phyloP scores from a whole-genome alignment of 176 grass and related monocot species.

The Oropetium thomaeum region DNA sequence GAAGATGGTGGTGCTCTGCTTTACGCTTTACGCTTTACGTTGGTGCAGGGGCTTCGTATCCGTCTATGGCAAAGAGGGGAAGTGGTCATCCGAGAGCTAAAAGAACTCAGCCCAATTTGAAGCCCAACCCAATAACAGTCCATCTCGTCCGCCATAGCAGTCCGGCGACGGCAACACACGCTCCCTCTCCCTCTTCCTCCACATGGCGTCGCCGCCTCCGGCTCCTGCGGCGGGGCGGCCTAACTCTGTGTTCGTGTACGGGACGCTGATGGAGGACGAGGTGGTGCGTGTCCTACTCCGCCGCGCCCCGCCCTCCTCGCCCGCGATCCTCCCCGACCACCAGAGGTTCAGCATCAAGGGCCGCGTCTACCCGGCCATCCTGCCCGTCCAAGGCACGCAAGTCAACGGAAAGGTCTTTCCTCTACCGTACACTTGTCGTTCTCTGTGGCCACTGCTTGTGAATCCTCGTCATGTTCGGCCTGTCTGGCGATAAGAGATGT shows the following conservation, averaged over 20 bases:
- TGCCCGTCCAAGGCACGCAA: slow-evolving; percentile 43
- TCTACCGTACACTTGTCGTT: background rate
- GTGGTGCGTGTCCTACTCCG: slow-evolving; percentile 61
- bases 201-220: slow-evolving; percentile 23
- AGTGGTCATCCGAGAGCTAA: too few relatives aligned
- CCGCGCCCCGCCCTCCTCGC: slow-evolving; percentile 54
- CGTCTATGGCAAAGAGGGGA: too few relatives aligned
- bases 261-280: slow-evolving; percentile 73
- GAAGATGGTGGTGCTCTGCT: too few relatives aligned
- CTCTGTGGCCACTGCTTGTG: background rate
- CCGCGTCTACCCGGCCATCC: slow-evolving; percentile 85
- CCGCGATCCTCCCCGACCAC: slow-evolving; percentile 51
- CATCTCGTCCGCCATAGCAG: too few relatives aligned
- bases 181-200: background rate
- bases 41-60: too few relatives aligned
- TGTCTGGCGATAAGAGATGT: background rate
- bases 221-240: background rate
- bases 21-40: too few relatives aligned
- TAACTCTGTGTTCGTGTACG: slow-evolving; percentile 86
- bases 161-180: too few relatives aligned
- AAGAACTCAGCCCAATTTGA: too few relatives aligned
- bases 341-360: slow-evolving; percentile 69
- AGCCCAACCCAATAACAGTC: too few relatives aligned
- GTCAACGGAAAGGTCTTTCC: slow-evolving; percentile 63
- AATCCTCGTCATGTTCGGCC: too few relatives aligned